Evolutionary conservation across 2,329 filamentous ascomycete species (phyloP).

Genomic region (Calonectria pauciramosa): DNA sequence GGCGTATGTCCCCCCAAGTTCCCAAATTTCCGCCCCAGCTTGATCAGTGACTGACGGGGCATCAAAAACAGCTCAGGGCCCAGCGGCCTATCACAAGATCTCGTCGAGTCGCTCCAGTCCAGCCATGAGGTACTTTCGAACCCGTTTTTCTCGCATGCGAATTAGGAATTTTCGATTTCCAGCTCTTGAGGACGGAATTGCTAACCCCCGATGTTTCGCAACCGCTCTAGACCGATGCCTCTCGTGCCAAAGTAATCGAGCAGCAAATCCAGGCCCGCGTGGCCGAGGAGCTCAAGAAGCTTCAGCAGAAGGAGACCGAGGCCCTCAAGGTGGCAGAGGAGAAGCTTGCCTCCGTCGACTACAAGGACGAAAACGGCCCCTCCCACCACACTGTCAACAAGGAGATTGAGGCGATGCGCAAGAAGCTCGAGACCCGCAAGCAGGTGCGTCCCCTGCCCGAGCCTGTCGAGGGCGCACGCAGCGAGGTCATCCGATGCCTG

Average conservation of each 20-base stretch:
- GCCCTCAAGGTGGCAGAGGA: conserved; percentile 79
- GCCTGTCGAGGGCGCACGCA: conserved; percentile 79
- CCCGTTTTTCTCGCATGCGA: not conserved
- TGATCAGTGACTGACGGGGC: conserved; percentile 39
- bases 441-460: conserved; percentile 78
- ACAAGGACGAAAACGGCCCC: conserved; percentile 48
- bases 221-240: conserved; percentile 82
- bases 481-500: conserved; percentile 84
- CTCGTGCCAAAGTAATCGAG: conserved; percentile 86
- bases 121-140: conserved; percentile 81
- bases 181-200: not conserved
- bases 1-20: conserved; percentile 59
- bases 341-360: conserved; percentile 66
- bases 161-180: not conserved
- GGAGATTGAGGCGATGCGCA: conserved; percentile 71
- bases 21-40: not conserved
- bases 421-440: conserved; percentile 73
- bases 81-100: conserved; percentile 78
- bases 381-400: conserved; percentile 67
- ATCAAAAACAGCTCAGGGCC: conserved; percentile 57
- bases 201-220: conserved; percentile 27
- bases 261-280: conserved; percentile 91
- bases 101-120: conserved; percentile 86
- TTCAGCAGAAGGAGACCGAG: conserved; percentile 78
- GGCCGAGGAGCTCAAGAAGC: conserved; percentile 84